Base-by-base conservation (phyloP, 2,329 filamentous ascomycete species). In the Fusarium sp. region DNA sequence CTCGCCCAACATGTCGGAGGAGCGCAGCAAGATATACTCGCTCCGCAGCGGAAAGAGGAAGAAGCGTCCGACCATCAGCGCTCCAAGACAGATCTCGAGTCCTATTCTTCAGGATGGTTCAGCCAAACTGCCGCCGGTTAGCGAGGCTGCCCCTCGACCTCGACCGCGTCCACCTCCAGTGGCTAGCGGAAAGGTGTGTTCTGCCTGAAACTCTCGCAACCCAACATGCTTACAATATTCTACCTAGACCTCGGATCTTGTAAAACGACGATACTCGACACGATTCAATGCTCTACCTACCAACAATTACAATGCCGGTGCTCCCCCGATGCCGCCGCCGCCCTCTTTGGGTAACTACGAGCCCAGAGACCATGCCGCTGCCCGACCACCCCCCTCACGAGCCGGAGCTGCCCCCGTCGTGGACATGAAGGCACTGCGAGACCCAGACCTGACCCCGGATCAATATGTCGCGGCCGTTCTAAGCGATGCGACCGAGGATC, bases 221-320 rank as follows among this genome's bases (percentile, higher is more conserved):
- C 59, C 14, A 18, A 38, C 50, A 74, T 73, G 34, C 73, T 77
- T 13, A 79, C 63, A 16, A 14, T 27, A 52, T 74, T 77, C 29
- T 60, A 27, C 47, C 5, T 82, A 91, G 89, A 92, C 90, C 1
- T 90, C 90, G 27, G 96, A 99, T 82, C 87, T 98, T 63, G 95
- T 99, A 68, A 98, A 98, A 85, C 90, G 95, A 77, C 89, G 96
- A 77, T 99, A 98, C 84, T 98, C 96, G 42, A 95, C 95, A 47
- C 92, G 96, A 70, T 97, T 98, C 82, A 96, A 95, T 78, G 91
- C 93, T 74, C 83, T 92, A 1, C 93, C 93, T 1, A 85, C 90
- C 69, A 91, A 94, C 69, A 91, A 94, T 77, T 93, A 91, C 80
- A 89, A 92, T 77, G 86, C 88, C 75, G 90, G 89, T 65, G 90